Percentiles rank a stretch among this genome's conserved stretches.
Evolutionary conservation across 768 basidiomycete genomes (phyloP).

Genomic region (Neoboletus brunneissimus): DNA sequence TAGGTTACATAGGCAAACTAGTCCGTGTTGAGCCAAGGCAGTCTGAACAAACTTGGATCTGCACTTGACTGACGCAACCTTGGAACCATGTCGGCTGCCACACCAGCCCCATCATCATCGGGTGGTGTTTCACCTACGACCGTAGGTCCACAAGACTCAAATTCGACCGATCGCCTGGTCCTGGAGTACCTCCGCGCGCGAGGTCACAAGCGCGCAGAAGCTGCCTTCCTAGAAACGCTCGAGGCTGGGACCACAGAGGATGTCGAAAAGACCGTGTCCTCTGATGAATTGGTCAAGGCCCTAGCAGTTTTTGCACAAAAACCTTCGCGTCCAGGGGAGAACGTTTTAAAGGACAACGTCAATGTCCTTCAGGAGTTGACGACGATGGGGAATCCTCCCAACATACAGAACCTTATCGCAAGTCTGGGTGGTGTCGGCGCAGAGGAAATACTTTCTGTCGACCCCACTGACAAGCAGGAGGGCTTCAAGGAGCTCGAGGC

Average conservation of each 20-base stretch:
- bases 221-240: constrained; percentile 40
- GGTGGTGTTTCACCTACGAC: constrained; percentile 32
- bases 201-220: constrained; percentile 46
- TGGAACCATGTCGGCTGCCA: constrained; percentile 28
- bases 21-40: background rate
- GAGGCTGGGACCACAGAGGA: constrained; percentile 34
- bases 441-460: constrained; percentile 75
- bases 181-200: constrained; percentile 48
- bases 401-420: constrained; percentile 71
- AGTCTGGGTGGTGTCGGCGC: constrained; percentile 78
- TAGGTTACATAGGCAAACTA: background rate
- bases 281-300: constrained; percentile 53
- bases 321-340: constrained; percentile 63
- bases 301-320: constrained; percentile 71
- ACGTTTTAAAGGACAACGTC: constrained; percentile 63
- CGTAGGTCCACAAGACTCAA: constrained; percentile 27
- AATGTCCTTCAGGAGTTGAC: constrained; percentile 67
- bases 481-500: constrained; percentile 83
- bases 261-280: constrained; percentile 38
- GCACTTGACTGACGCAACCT: background rate
- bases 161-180: constrained; percentile 39
- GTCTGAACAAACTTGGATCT: background rate
- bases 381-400: constrained; percentile 65
- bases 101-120: constrained; percentile 36
- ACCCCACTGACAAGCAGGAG: constrained; percentile 83